Evolutionary conservation across 2,329 filamentous ascomycete species (phyloP).

Genomic region (Penicillium griseofulvum): DNA sequence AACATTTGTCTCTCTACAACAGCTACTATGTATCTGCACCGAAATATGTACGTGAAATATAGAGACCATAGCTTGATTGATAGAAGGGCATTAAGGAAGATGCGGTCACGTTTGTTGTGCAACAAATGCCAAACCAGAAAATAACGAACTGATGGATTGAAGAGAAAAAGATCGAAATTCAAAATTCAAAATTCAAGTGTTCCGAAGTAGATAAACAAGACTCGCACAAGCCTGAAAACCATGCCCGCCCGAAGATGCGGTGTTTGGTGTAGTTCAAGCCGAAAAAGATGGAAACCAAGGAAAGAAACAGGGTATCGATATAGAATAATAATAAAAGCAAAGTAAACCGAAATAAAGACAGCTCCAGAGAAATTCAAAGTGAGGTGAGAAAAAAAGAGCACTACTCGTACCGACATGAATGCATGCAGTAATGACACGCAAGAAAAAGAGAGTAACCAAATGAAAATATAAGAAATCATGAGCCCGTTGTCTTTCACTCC

Average conservation of each 20-base stretch:
- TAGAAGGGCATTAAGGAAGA: conserved; percentile 6
- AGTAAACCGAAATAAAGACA: conserved; percentile 13
- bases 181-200: background rate
- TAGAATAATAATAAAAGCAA: conserved; percentile 22
- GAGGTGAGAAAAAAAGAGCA: conserved; percentile 14
- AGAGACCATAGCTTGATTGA: background rate
- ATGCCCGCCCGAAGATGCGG: background rate
- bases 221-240: background rate
- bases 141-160: background rate
- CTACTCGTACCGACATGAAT: conserved; percentile 2
- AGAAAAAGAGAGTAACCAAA: conserved; percentile 15
- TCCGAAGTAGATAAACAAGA: background rate
- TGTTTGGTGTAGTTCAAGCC: conserved; percentile 1
- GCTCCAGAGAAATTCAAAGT: conserved; percentile 4
- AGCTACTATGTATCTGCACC: background rate
- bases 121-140: background rate
- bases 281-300: conserved; percentile 15
- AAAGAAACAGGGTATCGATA: conserved; percentile 37
- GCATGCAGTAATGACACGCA: conserved; percentile 16
- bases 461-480: background rate
- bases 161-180: background rate
- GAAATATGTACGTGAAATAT: background rate
- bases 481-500: conserved; percentile 15
- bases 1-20: background rate
- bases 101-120: background rate